Base-by-base conservation (phyloP, 345 rosid species). In the Salix suchowensis region DNA sequence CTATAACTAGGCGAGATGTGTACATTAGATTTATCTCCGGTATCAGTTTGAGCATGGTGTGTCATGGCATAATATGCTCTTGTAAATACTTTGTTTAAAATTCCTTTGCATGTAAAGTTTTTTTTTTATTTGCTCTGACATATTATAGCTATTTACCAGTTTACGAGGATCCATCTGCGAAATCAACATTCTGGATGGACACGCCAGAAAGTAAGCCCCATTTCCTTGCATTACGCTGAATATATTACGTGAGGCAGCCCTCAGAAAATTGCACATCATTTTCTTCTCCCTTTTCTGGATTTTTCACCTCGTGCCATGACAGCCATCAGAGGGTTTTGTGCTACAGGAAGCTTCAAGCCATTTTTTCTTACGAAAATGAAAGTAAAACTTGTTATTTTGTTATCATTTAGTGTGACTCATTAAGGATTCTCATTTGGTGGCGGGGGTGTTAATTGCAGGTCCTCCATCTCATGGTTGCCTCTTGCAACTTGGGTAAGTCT, bases 401-500 rank as follows among this genome's bases (percentile, higher is more conserved):
- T 58, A 58, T 12, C 12, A 58, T 58, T 24, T 23, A 9, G 64
- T 58, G 24, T 58, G 28, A 58, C 64, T n/a, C 1, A 24, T 58
- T 58, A 58, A 58, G 64, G 28, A 58, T 44, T 62, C 66, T 48
- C 46, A n/a, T 77, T 46, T 15, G 44, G 72, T 75, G 62, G 50
- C 71, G 67, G 54, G 50, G 61, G 44, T 71, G 54, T 78, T 76
- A 77, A 72, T 86, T 73, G 36, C 94, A 90, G 94, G 94, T 90
- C 65, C 86, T 90, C 77, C 90, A 90, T 82, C 48, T 90, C 32
- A 77, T 90, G 82, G 84, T 88, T 75, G 94, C 89, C 74, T 82
- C 84, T 77, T 87, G 89, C 28, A 87, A 86, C 81, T 58, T 85
- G 70, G 90, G 91, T 90, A 86, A 82, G 64, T 58, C 64, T 23